Base-by-base conservation (phyloP, 2,329 filamentous ascomycete genomes). In the Pestalotiopsis sp. region DNA sequence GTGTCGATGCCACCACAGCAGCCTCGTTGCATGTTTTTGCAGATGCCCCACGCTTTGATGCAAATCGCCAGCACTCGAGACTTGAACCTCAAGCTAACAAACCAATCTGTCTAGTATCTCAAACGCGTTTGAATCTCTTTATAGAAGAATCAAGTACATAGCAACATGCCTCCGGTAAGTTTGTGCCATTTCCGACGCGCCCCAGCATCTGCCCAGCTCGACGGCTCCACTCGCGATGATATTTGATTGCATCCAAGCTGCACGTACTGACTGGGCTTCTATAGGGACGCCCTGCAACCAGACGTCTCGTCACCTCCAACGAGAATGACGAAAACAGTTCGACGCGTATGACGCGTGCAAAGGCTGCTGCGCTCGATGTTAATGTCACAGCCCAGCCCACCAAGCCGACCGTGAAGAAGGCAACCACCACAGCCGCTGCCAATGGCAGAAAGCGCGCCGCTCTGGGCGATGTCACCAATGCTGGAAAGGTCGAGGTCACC, bases 401-500 rank as follows among this genome's bases (percentile, higher is more conserved):
- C 66, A 89, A 89, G 78, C 91, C 91, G 76, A 85, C 89, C 36
- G 81, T 93, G 64, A 95, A 94, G 83, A 93, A 91, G 80, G 82
- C 85, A 36, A 80, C 83, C 63, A 85, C 82, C 73, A 79, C 80
- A 68, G 82, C 84, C 65, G 81, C 85, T 62, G 85, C 85, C 70
- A 78, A 75, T 62, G 80, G 81, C 68, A 88, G 92, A 77, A 96
- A 93, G 84, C 93, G 96, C 78, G 89, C 92, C 75, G 95, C 93
- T 63, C 88, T 99, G 49, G 94, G 93, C 69, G 96, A 99, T 84
- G 92, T 98, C 75, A 98, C 94, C 88, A 99, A 99, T 83, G 92
- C 97, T 72, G 90, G 90, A 75, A 98, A 98, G 81, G 87, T 87
- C 62, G 92, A 93, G 66, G 85, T 82, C 5, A 84, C 86, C 71